phyloP scores from a whole-genome alignment of 768 basidiomycete species.

The Tylopilus sp. region DNA sequence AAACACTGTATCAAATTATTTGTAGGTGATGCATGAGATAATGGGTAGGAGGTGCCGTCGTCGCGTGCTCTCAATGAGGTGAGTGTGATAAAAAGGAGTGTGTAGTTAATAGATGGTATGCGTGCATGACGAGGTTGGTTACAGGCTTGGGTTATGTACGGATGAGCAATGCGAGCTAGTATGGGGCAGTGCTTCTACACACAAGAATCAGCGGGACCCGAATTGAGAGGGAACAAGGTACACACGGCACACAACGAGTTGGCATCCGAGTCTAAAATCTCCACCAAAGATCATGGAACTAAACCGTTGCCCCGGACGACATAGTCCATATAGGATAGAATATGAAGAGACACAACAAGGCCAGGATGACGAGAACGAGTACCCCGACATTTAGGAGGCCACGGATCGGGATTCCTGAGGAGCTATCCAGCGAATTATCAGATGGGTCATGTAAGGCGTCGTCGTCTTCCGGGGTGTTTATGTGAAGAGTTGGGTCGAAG shows the following conservation, averaged over 20 bases:
- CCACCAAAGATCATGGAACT: slow-evolving; percentile 3
- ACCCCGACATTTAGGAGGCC: slow-evolving; percentile 69
- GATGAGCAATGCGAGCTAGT: slow-evolving; percentile 6
- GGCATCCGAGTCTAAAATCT: background rate
- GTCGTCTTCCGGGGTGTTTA: slow-evolving; percentile 64
- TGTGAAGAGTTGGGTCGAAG: slow-evolving; percentile 62
- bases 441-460: slow-evolving; percentile 70
- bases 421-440: slow-evolving; percentile 26
- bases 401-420: slow-evolving; percentile 34
- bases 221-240: background rate
- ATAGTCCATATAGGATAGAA: slow-evolving; percentile 67
- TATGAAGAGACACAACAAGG: slow-evolving; percentile 71
- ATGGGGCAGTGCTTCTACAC: background rate
- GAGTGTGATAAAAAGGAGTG: slow-evolving; percentile 1
- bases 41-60: background rate
- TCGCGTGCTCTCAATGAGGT: background rate
- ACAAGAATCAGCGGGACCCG: background rate
- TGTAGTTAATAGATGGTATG: background rate
- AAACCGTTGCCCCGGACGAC: background rate
- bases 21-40: slow-evolving; percentile 7
- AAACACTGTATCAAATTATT: slow-evolving; percentile 11
- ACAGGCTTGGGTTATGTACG: background rate
- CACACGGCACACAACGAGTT: slow-evolving; percentile 5
- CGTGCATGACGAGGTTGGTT: background rate
- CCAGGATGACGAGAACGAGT: slow-evolving; percentile 56